Evolutionary conservation across 1,284 basidiomycete genomes (phyloP), one percentile per base, ranked within the genome.

Genomic region (Trichosporon faecale): DNA sequence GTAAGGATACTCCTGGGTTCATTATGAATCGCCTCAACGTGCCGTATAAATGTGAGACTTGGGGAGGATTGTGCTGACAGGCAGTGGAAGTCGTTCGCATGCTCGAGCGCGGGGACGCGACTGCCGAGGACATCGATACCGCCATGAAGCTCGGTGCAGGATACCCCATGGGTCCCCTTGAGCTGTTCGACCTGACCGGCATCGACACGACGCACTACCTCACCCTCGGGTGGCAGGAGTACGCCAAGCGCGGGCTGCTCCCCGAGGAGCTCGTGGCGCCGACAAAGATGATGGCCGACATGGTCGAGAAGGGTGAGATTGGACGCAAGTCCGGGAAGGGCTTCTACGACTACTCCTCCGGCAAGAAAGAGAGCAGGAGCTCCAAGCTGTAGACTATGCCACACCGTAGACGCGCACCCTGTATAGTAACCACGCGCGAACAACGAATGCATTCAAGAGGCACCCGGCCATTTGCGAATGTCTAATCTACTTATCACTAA

Each of bases 81-180:
- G 82, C 86, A 84, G 85, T 87, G 70, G 87, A 88, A 77, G 86
- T 86, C 0, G 85, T 87, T 64, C 79, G 86, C 37, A 86, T 88
- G 84, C 82, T 87, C 23, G 87, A 88, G 77, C 83, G 87, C 37
- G 87, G 87, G 2, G 87, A 88, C 66, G 87, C 87, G 0, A 84
- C 85, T 1, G 78, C 85, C 2, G 83, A 87, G 77, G 87, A 88
- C 77, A 84, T 88, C 68, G 87, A 88, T 77, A 85, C 82, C 18
- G 87, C 87, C 18, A 88, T 88, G 87, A 87, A 87, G 78, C 83
- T 88, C 16, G 87, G 87, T 16, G 87, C 87, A 1, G 87, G 87
- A 5, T 81, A 83, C 73, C 82, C 80, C 81, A 70, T 79, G 81
- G 77, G 64, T 72, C 87, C 87, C 7, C 85, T 88, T 73, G 86